A percentile compares a stretch with the other conserved stretches of the same genome.
phyloP scores from a whole-genome alignment of 805 yeast species.

The Candida nitratophila region DNA sequence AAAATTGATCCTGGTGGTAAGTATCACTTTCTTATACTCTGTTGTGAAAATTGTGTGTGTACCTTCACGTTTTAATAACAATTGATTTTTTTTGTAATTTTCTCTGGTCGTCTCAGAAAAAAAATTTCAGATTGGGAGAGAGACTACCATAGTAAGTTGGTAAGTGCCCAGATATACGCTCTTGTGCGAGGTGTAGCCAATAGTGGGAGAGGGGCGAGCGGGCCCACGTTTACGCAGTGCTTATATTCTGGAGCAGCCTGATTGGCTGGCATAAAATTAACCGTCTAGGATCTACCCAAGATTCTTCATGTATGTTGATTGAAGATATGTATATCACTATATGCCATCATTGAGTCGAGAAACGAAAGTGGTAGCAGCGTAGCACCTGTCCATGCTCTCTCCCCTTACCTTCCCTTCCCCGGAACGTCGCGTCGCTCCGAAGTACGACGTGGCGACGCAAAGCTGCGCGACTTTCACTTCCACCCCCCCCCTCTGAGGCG shows the following conservation, averaged over 20 bases:
- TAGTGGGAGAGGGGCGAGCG: not conserved
- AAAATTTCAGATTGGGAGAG: not conserved
- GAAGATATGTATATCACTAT: no score
- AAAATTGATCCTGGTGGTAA: no score
- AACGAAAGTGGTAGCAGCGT: no score
- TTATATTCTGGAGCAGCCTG: not conserved
- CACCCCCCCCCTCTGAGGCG: no score
- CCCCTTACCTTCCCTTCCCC: no score
- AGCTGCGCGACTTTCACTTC: not conserved
- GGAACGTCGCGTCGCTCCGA: no score
- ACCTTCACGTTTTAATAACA: no score
- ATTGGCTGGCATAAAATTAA: not conserved
- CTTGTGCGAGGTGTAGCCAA: not conserved
- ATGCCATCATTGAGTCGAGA: no score
- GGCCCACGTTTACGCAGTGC: not conserved
- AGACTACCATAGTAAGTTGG: not conserved
- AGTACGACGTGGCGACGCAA: not conserved
- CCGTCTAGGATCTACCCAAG: not conserved
- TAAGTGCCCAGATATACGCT: not conserved
- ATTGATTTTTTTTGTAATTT: not conserved
- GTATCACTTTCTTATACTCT: not conserved
- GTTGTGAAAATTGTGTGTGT: no score
- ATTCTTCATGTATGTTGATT: no score
- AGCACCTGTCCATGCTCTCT: no score
- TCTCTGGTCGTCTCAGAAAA: not conserved